A percentile compares a stretch with the other conserved stretches of the same genome.
phyloP scores from a whole-genome alignment of 257 asterid species.

The Apocynum venetum region DNA sequence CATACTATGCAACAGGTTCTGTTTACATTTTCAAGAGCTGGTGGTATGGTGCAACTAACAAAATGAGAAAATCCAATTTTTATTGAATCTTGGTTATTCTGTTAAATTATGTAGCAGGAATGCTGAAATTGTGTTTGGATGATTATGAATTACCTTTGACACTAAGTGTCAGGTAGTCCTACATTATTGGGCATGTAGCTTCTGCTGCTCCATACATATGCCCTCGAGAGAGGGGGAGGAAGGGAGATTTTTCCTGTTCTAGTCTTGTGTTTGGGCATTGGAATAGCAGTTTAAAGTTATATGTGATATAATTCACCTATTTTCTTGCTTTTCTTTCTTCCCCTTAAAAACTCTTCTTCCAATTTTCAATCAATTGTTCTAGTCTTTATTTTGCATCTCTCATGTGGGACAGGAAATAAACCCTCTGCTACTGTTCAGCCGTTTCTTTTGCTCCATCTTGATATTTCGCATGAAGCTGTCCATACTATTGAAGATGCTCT shows the following conservation, averaged over 20 bases:
- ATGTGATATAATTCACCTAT: not conserved
- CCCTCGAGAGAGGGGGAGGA: not conserved
- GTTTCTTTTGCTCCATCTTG: constrained; percentile 81
- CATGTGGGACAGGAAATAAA: constrained; percentile 58
- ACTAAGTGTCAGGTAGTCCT: not conserved
- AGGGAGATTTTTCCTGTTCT: not conserved
- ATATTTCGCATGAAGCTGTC: constrained; percentile 67
- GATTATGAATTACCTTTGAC: not conserved
- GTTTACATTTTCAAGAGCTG: not conserved
- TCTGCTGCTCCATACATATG: not conserved
- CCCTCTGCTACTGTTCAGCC: constrained; percentile 85
- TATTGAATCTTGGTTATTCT: not conserved
- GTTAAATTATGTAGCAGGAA: not conserved
- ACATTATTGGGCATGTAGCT: not conserved
- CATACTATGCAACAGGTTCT: not conserved
- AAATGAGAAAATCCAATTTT: not conserved
- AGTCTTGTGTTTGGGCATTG: not conserved
- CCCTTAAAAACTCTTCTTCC: not conserved
- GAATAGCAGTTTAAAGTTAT: not conserved
- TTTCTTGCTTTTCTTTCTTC: not conserved
- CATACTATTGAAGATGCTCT: constrained; percentile 77
- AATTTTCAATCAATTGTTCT: not conserved
- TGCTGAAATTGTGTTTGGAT: not conserved
- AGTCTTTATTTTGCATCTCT: constrained; percentile 16
- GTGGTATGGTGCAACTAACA: not conserved